Percentiles rank a stretch among this genome's conserved stretches.
phyloP scores from a whole-genome alignment of 2,329 filamentous ascomycete species.

The Chrysoporthe austroafricana region DNA sequence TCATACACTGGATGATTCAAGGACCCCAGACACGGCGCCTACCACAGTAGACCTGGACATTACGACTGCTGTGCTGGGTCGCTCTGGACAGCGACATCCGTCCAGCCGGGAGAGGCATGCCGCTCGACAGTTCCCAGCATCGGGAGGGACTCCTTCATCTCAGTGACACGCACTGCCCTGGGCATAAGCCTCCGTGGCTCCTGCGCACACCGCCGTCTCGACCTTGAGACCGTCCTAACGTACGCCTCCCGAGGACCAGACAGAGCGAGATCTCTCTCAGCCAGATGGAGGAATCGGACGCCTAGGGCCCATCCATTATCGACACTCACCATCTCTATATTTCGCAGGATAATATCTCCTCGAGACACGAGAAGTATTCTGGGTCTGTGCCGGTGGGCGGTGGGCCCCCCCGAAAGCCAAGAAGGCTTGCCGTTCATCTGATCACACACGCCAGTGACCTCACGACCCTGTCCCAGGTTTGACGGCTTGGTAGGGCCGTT shows the following conservation, averaged over 20 bases:
- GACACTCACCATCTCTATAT: neutral
- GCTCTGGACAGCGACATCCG: neutral
- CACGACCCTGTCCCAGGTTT: neutral
- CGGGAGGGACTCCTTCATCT: neutral
- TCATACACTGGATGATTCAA: neutral
- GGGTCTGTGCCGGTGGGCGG: neutral
- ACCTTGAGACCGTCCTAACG: neutral
- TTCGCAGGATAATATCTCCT: neutral
- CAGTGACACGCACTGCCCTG: neutral
- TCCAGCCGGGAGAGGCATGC: neutral
- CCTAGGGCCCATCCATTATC: neutral
- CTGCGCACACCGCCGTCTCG: neutral
- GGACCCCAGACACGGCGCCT: neutral
- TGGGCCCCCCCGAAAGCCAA: neutral
- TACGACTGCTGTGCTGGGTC: neutral
- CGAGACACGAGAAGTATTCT: neutral
- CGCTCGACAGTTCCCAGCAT: neutral
- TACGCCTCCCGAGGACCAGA: neutral
- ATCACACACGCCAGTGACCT: neutral
- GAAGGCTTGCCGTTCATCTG: neutral
- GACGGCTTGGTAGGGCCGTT: neutral
- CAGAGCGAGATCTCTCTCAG: neutral
- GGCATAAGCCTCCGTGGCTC: neutral
- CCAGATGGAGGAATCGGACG: neutral
- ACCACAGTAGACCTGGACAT: neutral